Percentiles rank a stretch among this genome's conserved stretches.
Evolutionary conservation across 225 moss, liverwort and hornwort species (phyloP).

Genomic region (Pseudisothecium myosuroides): DNA sequence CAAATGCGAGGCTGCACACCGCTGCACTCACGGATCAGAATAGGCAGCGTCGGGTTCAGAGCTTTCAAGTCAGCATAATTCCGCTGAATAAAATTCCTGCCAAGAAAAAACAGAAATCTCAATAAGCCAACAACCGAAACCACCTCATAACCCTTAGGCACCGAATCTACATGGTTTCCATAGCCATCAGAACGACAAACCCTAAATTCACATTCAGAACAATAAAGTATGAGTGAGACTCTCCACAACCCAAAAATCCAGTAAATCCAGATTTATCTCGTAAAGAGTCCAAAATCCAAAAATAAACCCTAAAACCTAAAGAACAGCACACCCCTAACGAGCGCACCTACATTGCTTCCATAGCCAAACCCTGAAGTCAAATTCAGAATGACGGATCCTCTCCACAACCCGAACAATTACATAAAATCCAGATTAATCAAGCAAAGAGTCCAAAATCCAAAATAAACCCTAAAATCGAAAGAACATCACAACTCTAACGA

Average conservation of each 20-base stretch:
- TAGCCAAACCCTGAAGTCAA: not conserved
- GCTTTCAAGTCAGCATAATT: slow-evolving; percentile 91
- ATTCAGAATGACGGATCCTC: not conserved
- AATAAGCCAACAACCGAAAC: not conserved
- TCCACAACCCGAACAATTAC: not conserved
- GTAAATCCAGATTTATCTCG: not conserved
- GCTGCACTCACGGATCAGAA: slow-evolving; percentile 86
- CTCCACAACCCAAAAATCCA: not conserved
- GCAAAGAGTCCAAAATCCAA: not conserved
- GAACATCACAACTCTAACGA: not conserved
- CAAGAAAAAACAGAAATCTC: not conserved
- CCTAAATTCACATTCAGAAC: not conserved
- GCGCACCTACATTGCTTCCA: not conserved
- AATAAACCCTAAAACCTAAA: not conserved
- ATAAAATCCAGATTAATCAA: not conserved
- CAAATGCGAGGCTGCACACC: slow-evolving; percentile 86
- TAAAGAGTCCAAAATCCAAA: not conserved
- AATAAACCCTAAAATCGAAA: not conserved
- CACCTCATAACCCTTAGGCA: not conserved
- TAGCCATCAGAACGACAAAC: not conserved
- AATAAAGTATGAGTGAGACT: not conserved
- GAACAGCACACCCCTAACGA: not conserved
- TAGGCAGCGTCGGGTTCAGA: slow-evolving; percentile 77
- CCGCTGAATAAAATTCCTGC: slow-evolving; percentile 68
- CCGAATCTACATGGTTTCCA: not conserved